Evolutionary conservation across 257 asterid genomes (phyloP), one percentile per base, ranked within the genome.

Genomic region (Paraleonurus japonicus): DNA sequence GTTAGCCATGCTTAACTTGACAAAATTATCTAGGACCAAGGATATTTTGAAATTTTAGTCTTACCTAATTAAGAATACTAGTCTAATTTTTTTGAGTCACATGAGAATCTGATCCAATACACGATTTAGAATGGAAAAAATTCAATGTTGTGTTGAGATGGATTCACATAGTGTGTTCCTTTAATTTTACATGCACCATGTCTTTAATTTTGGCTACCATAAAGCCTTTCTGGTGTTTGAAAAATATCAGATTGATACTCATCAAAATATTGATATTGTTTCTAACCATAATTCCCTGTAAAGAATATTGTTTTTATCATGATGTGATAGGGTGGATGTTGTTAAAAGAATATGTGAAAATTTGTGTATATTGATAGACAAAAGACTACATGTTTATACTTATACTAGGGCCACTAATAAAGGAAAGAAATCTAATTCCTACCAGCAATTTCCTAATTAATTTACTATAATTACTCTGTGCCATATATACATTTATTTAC

Each of bases 71-170:
- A 45, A 71, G 39, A 43, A 12, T 45, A 32, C 45, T 7, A 43
- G 45, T 26, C 41, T 4, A 5, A 30, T 48, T 1, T 22, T 30
- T 33, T 68, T 61, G 45, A 32, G 53, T 51, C 20, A 19, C n/a
- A 37, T n/a, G 43, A 54, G 26, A 67, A 35, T 64, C 7, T 62
- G 63, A 45, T 37, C 50, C 35, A 61, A 17, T 60, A 35, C 7
- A 17, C 37, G 17, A 45, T 59, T 68, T 39, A 41, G 20, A 26
- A 39, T 63, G 15, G 45, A 10, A 12, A 35, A 51, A 54, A 74
- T 8, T 51, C 61, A 19, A 26, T 54, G 30, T 58, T 65, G 22
- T 16, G 10, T 62, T 54, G 62, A 54, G 48, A 51, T 72, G 70
- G 4, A 55, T 33, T 48, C 51, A 51, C 23, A 24, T 35, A 19